These are phyloP conservation scores for Crithidia fasciculata DNA, from an alignment of 208 protist species.

Conservation along the genomic window DNA sequence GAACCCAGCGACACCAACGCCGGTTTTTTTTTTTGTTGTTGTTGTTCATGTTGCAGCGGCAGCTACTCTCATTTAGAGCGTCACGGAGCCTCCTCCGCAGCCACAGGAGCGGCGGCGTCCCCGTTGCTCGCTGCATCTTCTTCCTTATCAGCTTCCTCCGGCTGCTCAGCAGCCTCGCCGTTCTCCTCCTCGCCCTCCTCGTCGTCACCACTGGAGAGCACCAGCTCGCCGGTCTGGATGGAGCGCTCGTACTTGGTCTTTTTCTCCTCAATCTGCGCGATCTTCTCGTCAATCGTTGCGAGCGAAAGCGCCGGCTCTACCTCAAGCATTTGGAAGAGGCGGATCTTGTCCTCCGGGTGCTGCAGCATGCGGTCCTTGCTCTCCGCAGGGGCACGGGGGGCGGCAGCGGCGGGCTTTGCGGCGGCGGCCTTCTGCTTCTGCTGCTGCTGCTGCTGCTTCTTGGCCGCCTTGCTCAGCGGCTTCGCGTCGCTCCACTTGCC, in stretches of 20 bases:
- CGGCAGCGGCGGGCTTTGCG: background rate
- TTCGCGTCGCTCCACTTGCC: constrained; percentile 53
- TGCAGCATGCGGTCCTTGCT: constrained; percentile 46
- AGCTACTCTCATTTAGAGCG: too few relatives aligned
- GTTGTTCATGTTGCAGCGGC: too few relatives aligned
- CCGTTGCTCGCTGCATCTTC: background rate
- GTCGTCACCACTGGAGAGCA: constrained; percentile 73
- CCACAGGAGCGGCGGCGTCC: background rate
- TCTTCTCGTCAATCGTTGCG: constrained; percentile 45
- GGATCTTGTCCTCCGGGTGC: constrained; percentile 74
- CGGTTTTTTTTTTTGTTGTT: too few relatives aligned
- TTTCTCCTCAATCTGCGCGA: constrained; percentile 50
- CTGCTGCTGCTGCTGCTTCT: constrained; percentile 39
- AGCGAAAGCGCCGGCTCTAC: constrained; percentile 57
- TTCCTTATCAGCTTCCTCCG: background rate
- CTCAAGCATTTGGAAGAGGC: constrained; percentile 61
- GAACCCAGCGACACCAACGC: too few relatives aligned
- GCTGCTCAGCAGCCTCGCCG: constrained; percentile 2
- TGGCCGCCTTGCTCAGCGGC: constrained; percentile 32
- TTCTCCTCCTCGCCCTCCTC: constrained; percentile 38
- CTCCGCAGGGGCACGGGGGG: background rate
- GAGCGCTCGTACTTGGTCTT: constrained; percentile 63
- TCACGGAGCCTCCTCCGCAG: background rate
- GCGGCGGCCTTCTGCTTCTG: constrained; percentile 30
- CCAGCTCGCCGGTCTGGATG: constrained; percentile 43